These are phyloP conservation scores for Marsdenia floribunda DNA, from an alignment of 257 asterid species.

Conservation along the genomic window DNA sequence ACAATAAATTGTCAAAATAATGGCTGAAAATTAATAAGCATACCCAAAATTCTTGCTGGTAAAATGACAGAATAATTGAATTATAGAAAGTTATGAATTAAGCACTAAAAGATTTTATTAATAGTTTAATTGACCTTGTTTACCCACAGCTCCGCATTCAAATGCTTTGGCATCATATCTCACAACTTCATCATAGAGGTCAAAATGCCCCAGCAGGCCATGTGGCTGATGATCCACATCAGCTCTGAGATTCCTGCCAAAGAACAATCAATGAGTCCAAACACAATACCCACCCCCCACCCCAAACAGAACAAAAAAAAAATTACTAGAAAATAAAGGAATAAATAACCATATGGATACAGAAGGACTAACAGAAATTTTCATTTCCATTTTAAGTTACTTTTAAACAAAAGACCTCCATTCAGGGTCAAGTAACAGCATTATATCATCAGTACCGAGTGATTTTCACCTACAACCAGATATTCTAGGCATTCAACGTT, in stretches of 20 bases:
- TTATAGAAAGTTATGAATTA: neutral
- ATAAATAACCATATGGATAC: neutral
- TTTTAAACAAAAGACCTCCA: neutral
- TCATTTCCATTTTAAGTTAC: neutral
- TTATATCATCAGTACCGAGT: neutral
- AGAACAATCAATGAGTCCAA: conserved; percentile 19
- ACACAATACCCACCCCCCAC: neutral
- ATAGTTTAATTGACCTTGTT: conserved; percentile 36
- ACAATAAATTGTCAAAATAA: neutral
- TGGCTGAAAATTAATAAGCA: neutral
- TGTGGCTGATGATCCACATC: conserved; percentile 41
- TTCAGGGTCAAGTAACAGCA: neutral
- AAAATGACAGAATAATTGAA: neutral
- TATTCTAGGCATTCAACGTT: neutral
- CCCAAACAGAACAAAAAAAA: no score
- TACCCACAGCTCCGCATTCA: conserved; percentile 60
- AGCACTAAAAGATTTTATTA: no score
- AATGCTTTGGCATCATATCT: conserved; percentile 62
- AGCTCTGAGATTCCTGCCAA: conserved; percentile 72
- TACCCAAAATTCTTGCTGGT: neutral
- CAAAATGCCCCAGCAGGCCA: conserved; percentile 47
- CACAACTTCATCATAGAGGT: conserved; percentile 60
- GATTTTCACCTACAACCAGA: neutral
- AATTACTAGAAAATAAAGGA: neutral
- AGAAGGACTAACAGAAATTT: neutral